Evolutionary conservation across 139 green algal species (phyloP).

Genomic region (Chlorella vulgaris): DNA sequence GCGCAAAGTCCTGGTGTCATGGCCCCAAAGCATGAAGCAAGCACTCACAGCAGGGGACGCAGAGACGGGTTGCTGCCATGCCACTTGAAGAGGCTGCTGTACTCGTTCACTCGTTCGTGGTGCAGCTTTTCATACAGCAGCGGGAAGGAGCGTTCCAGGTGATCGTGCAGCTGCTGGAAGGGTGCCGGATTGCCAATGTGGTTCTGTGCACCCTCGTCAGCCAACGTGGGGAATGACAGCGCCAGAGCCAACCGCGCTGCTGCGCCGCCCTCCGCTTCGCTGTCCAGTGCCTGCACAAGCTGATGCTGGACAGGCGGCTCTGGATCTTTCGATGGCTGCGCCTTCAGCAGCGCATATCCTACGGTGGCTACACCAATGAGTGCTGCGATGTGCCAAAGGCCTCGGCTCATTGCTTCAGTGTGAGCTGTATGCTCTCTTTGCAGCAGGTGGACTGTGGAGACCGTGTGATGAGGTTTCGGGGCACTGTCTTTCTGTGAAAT

Average conservation of each 20-base stretch:
- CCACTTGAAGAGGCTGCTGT: constrained; percentile 73
- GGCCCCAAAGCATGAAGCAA: neutral
- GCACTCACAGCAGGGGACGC: constrained; percentile 52
- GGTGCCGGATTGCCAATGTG: constrained; percentile 16
- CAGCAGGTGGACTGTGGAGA: too few species aligned
- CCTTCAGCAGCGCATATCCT: neutral
- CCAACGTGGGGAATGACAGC: neutral
- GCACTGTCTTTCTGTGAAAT: too few species aligned
- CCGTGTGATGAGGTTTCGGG: too few species aligned
- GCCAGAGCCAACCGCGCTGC: neutral
- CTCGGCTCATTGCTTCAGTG: neutral
- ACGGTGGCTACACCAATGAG: neutral
- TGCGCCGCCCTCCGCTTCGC: neutral
- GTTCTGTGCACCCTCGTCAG: neutral
- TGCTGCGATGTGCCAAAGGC: neutral
- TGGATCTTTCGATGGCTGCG: neutral
- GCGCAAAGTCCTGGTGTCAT: too few species aligned
- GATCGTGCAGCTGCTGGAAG: constrained; percentile 37
- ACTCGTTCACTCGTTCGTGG: constrained; percentile 37
- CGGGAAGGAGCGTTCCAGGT: constrained; percentile 30
- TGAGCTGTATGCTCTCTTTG: too few species aligned
- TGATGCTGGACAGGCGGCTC: too few species aligned
- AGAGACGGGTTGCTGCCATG: constrained; percentile 51
- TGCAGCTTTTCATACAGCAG: constrained; percentile 12
- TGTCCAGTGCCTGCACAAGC: neutral